Conservation (phyloP, 768 basidiomycete genomes). For the Nevesoporus exiguus region DNA sequence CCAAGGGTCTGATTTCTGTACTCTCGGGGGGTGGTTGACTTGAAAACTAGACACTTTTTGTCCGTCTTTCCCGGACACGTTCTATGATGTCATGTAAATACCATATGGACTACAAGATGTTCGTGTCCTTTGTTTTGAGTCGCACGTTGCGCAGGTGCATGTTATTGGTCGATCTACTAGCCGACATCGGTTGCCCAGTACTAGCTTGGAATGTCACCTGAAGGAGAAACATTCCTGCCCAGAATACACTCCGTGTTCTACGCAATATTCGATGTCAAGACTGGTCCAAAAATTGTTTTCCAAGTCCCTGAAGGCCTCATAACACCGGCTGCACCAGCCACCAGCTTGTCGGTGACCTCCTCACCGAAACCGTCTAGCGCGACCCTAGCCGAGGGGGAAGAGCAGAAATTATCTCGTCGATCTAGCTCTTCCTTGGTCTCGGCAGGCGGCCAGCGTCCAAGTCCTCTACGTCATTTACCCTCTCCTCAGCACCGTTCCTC, state of each 20-base stretch:
- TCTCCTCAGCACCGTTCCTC: conserved; percentile 45
- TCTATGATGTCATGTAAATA: conserved; percentile 13
- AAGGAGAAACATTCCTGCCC: conserved; percentile 71
- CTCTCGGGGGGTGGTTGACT: conserved; percentile 9
- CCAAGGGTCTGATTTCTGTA: conserved; percentile 19
- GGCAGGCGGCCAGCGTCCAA: conserved; percentile 42
- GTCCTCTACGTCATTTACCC: conserved; percentile 41
- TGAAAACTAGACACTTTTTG: neutral
- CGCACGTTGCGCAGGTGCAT: neutral
- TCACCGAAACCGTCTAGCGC: conserved; percentile 35
- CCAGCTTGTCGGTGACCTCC: conserved; percentile 29
- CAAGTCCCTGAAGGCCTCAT: conserved; percentile 95
- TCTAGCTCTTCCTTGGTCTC: conserved; percentile 53
- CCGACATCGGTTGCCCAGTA: too few species aligned
- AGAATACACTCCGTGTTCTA: conserved; percentile 88
- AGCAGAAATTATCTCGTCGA: conserved; percentile 42
- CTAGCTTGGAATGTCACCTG: conserved; percentile 35
- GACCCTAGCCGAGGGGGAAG: conserved; percentile 32
- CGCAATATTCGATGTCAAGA: conserved; percentile 80
- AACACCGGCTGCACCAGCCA: conserved; percentile 37
- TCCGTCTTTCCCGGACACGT: conserved; percentile 5
- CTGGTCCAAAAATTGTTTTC: conserved; percentile 86
- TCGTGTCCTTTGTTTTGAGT: neutral
- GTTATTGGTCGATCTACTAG: too few species aligned
- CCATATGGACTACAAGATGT: conserved; percentile 16